Evolutionary conservation across 305 asterid species (phyloP), one percentile per base, ranked within the genome.

Genomic region (Fraxinus sp.): DNA sequence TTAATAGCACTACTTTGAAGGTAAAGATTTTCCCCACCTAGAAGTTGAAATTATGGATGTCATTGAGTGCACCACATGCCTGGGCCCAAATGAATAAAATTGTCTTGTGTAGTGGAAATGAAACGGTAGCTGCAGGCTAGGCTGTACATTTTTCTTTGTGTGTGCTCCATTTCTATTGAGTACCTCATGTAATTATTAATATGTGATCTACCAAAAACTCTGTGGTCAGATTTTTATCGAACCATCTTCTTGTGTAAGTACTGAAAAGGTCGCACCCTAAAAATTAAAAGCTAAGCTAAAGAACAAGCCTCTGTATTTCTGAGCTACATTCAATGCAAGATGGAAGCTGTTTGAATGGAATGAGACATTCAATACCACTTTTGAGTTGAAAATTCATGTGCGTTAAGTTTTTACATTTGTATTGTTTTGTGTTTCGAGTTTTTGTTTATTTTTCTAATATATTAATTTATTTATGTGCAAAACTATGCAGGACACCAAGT

Each of bases 401-500:
- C 4, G 22, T 36, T 7, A 39, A 13, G 78, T 35, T 28, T 37
- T 52, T 83, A 9, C 36, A 24, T 35, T 73, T 41, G 3, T 59
- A 11, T 11, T 24, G 4, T 37, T 37, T 46, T 6, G 9, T 18
- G 37, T 74, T 75, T 83, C 14, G 14, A 20, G 24, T 36, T n/a
- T 41, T 71, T n/a, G 83, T 33, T 18, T 16, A 2, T 73, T 26
- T 59, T 33, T 57, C 77, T 62, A 70, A 83, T 62, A 20, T 22
- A 20, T 22, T 64, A 64, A 22, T 22, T 13, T 35, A 22, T 71
- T 49, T 49, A 64, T 78, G 18, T 46, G 9, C 66, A 52, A 28
- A 74, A 59, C 49, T 85, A 64, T 86, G 88, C 91, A 95, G 98
- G 90, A 79, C 92, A 90, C 24, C 99, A 96, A 89, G 91, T 93